Conservation (phyloP, 257 asterid genomes). For the Solanum lignicaule region DNA sequence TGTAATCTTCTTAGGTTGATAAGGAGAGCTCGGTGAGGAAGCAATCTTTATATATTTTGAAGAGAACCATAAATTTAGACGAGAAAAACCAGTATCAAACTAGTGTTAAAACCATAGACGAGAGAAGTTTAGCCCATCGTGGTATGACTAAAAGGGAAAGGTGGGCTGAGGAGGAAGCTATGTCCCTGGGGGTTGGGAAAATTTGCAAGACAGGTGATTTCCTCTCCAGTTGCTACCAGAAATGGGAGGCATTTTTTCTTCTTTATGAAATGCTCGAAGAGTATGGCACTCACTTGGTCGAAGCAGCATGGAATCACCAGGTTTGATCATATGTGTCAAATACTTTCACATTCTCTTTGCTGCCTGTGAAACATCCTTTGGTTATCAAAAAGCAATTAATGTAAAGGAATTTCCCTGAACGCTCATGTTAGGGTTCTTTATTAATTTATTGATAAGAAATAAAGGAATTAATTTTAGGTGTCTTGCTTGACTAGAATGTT, state of each 20-base stretch:
- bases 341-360: background rate
- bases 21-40: constrained; percentile 67
- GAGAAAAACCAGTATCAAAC: constrained; percentile 32
- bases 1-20: constrained; percentile 42
- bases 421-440: background rate
- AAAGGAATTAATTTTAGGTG: background rate
- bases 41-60: constrained; percentile 68
- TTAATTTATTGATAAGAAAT: background rate
- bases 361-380: background rate
- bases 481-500: background rate
- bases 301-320: constrained; percentile 98
- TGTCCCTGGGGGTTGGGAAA: constrained; percentile 77
- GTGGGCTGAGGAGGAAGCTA: constrained; percentile 91
- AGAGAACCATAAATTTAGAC: constrained; percentile 41
- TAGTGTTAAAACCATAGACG: constrained; percentile 27
- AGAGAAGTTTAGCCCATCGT: constrained; percentile 22
- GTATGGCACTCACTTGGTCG: constrained; percentile 95
- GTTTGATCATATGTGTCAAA: constrained; percentile 20
- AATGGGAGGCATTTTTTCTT: constrained; percentile 88
- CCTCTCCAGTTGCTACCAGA: constrained; percentile 31
- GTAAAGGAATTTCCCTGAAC: background rate
- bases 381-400: background rate
- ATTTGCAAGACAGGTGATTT: constrained; percentile 29
- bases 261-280: constrained; percentile 98
- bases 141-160: constrained; percentile 54